A percentile compares a stretch with the other conserved stretches of the same genome.
These are phyloP conservation scores for Heimioporus punctisporus DNA, from an alignment of 1,284 basidiomycete genomes.

Conservation along the genomic window DNA sequence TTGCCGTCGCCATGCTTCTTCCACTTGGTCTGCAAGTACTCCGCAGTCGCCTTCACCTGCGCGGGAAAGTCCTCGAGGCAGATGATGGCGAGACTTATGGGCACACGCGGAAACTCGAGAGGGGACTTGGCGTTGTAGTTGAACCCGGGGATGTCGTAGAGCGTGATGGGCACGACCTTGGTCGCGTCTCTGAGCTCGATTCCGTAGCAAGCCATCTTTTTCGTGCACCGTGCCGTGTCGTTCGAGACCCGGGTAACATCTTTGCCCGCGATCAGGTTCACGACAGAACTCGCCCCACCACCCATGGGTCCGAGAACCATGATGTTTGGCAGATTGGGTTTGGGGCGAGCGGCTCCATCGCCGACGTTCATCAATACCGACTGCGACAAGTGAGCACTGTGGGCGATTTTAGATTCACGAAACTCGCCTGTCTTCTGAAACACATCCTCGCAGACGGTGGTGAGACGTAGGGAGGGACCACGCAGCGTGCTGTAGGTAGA, in stretches of 20 bases:
- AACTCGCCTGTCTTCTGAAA: slow-evolving; percentile 17
- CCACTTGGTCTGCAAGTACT: slow-evolving; percentile 22
- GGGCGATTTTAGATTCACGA: too few species aligned
- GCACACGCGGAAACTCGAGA: slow-evolving; percentile 19
- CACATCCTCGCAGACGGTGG: slow-evolving; percentile 12
- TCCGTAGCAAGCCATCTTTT: slow-evolving; percentile 13
- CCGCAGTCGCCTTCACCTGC: slow-evolving; percentile 21
- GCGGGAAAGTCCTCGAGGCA: slow-evolving; percentile 23
- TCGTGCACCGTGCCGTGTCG: slow-evolving; percentile 17
- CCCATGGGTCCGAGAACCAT: slow-evolving; percentile 26
- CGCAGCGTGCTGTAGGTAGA: too few species aligned
- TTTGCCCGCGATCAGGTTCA: slow-evolving; percentile 27
- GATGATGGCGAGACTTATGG: slow-evolving; percentile 22
- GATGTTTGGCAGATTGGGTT: slow-evolving; percentile 15
- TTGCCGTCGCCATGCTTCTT: slow-evolving; percentile 14
- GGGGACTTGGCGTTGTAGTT: slow-evolving; percentile 17
- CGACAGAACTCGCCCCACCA: slow-evolving; percentile 25
- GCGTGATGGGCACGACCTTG: slow-evolving; percentile 14
- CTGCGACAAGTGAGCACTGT: slow-evolving; percentile 12
- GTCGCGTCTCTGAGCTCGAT: slow-evolving; percentile 14
- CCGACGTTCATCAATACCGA: slow-evolving; percentile 4
- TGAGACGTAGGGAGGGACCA: neutral
- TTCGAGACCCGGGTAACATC: slow-evolving; percentile 19
- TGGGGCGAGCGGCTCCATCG: neutral
- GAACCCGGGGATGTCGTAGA: slow-evolving; percentile 27